These are phyloP conservation scores for Porodaedalea pini DNA, from an alignment of 1,284 basidiomycete genomes.

Conservation along the genomic window DNA sequence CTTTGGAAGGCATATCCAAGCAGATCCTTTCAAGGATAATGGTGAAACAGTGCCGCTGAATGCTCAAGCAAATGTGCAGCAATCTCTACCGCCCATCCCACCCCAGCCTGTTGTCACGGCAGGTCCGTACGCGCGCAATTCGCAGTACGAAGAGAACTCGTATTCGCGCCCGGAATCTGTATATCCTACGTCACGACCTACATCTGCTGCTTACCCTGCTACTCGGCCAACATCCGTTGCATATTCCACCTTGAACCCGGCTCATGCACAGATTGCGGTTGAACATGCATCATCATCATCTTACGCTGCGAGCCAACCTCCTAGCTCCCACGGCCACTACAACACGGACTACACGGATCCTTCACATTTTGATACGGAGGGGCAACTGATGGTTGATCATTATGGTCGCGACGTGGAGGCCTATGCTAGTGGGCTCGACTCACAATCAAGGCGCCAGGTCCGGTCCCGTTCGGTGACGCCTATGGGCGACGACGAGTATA, in stretches of 20 bases:
- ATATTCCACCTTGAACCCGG: constrained; percentile 11
- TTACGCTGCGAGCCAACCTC: constrained; percentile 23
- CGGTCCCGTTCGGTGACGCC: constrained; percentile 73
- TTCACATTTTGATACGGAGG: constrained; percentile 11
- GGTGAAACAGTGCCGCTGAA: constrained; percentile 19
- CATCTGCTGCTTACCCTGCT: constrained; percentile 10
- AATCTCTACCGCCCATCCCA: constrained; percentile 13
- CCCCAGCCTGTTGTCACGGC: constrained; percentile 7
- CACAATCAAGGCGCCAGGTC: constrained; percentile 46
- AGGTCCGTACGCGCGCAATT: neutral
- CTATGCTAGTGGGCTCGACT: constrained; percentile 57
- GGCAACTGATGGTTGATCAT: constrained; percentile 28
- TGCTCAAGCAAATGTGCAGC: constrained; percentile 22
- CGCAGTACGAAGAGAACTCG: constrained; percentile 9
- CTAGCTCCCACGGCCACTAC: constrained; percentile 17
- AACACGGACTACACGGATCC: neutral
- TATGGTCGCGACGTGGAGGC: constrained; percentile 55
- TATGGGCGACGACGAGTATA: constrained; percentile 66
- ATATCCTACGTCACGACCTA: constrained; percentile 14
- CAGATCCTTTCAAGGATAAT: constrained; percentile 32
- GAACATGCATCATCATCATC: constrained; percentile 9
- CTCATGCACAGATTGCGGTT: neutral
- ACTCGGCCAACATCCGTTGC: constrained; percentile 11
- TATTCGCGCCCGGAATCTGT: constrained; percentile 22
- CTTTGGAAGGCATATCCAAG: constrained; percentile 12